A percentile compares a stretch with the other conserved stretches of the same genome.
Conservation (phyloP, 176 grass and related monocot species). For the Oryza punctata region DNA sequence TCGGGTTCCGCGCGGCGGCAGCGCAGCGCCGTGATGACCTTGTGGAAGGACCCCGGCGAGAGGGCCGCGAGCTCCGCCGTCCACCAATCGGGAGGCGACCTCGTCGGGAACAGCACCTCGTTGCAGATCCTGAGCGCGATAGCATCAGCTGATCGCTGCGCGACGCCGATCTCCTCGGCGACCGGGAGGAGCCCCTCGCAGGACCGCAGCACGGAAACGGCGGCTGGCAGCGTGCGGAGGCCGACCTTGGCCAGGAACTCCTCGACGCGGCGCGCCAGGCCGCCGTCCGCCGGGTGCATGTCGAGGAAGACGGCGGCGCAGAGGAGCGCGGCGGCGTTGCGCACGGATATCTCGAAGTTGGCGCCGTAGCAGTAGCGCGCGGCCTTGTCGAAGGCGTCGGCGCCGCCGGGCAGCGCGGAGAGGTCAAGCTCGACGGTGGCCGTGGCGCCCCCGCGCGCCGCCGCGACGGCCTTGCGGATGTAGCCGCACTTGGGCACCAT, state of each 20-base stretch:
- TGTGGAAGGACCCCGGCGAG: conserved; percentile 53
- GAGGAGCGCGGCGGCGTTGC: conserved; percentile 59
- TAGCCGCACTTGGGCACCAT: conserved; percentile 79
- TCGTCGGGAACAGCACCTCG: conserved; percentile 59
- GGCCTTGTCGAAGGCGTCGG: conserved; percentile 15
- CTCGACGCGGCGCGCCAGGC: conserved; percentile 52
- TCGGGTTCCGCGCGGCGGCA: conserved; percentile 38
- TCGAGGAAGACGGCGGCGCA: conserved; percentile 75
- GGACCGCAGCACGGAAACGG: conserved; percentile 67
- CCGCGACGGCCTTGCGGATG: conserved; percentile 55
- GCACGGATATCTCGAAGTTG: conserved; percentile 70
- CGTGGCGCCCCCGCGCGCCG: conserved; percentile 8
- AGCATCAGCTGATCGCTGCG: conserved; percentile 43
- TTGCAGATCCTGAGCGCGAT: conserved; percentile 58
- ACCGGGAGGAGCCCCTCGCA: conserved; percentile 54
- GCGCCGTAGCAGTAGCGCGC: background rate
- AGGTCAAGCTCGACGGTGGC: conserved; percentile 49
- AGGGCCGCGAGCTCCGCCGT: conserved; percentile 46
- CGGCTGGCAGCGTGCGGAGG: conserved; percentile 50
- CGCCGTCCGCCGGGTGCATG: conserved; percentile 34
- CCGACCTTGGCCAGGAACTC: conserved; percentile 59
- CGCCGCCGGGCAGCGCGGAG: conserved; percentile 59
- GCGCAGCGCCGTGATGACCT: conserved; percentile 53
- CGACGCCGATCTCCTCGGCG: conserved; percentile 59
- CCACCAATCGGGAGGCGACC: conserved; percentile 69